These are phyloP conservation scores for Fibroporia radiculosa DNA, from an alignment of 768 basidiomycete genomes.

Conservation along the genomic window DNA sequence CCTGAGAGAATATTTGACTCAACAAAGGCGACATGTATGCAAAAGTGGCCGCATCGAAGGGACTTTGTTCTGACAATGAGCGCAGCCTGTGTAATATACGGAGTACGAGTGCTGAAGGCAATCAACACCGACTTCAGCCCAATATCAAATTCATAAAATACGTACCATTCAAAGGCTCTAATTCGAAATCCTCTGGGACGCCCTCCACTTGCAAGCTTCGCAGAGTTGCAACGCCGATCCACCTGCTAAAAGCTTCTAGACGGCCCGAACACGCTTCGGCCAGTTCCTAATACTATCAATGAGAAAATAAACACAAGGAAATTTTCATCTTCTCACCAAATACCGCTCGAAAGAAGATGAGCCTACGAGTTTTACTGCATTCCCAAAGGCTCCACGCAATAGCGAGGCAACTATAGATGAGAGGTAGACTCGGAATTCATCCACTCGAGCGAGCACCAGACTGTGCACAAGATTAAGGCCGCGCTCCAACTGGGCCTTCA, in stretches of 20 bases:
- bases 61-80: conserved; percentile 69
- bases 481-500: conserved; percentile 51
- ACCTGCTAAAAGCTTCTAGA: conserved; percentile 55
- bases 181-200: conserved; percentile 65
- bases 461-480: conserved; percentile 66
- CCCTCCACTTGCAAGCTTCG: conserved; percentile 57
- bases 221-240: conserved; percentile 81
- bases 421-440: conserved; percentile 50
- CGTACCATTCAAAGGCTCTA: conserved; percentile 63
- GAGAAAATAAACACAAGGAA: neutral
- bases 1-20: conserved; percentile 54
- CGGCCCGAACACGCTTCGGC: conserved; percentile 68
- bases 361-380: conserved; percentile 57
- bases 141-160: conserved; percentile 3
- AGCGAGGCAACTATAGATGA: conserved; percentile 51
- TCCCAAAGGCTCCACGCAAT: conserved; percentile 55
- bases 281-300: conserved; percentile 39
- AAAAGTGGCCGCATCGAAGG: conserved; percentile 83
- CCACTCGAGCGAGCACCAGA: conserved; percentile 42
- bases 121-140: neutral
- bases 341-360: conserved; percentile 65
- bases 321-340: conserved; percentile 44
- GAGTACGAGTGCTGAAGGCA: conserved; percentile 56
- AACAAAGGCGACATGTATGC: conserved; percentile 75
- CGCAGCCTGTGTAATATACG: conserved; percentile 83